Base-by-base conservation (phyloP, 2,329 filamentous ascomycete genomes). In the Penicillium corylophilum region DNA sequence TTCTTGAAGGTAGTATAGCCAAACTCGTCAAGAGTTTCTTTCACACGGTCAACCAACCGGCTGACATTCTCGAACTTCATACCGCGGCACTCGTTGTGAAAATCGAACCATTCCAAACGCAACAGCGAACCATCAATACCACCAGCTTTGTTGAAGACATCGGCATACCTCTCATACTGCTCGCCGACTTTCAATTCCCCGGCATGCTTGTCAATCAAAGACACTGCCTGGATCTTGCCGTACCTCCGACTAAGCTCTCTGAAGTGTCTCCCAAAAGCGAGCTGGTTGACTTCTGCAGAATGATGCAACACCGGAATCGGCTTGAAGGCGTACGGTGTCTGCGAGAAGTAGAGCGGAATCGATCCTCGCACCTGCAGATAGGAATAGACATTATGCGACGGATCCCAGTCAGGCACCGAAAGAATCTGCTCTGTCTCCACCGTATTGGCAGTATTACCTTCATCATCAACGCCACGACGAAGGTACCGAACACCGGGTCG, bases 31-130 rank as follows among this genome's bases (percentile, higher is more conserved):
- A 96, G 76, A n/a, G 82, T 85, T 4, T 79, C 74, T 24, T 82
- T 82, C 4, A 97, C 72, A 0, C 78, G 84, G 42, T 90, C 81
- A 46, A 99, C 79, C 1, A 99, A 80, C 24, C 87, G 77, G 50
- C 85, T 88, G 12, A 97, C 92, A 53, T 97, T 97, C 66, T 97
- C 93, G 65, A 97, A 99, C 62, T 90, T 95, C 93, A 99, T 96
- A 0, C 94, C 94, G 15, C 90, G 87, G 66, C 94, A 97, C 24
- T 89, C 89, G 16, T 85, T 81, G 69, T 97, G 94, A 64, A 99
- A 99, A 67, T 99, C 94, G 63, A 97, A 99, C 94, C 94, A 99
- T 67, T 96, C 90, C 64, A 95, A 95, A 0, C 78, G 80, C 12
- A 94, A 73, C 9, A 77, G 69, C 10, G 66, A 67, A 12, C 74